Evolutionary conservation across 2,329 filamentous ascomycete species (phyloP), one percentile per base, ranked within the genome.

Genomic region (Chaetomium sp.): DNA sequence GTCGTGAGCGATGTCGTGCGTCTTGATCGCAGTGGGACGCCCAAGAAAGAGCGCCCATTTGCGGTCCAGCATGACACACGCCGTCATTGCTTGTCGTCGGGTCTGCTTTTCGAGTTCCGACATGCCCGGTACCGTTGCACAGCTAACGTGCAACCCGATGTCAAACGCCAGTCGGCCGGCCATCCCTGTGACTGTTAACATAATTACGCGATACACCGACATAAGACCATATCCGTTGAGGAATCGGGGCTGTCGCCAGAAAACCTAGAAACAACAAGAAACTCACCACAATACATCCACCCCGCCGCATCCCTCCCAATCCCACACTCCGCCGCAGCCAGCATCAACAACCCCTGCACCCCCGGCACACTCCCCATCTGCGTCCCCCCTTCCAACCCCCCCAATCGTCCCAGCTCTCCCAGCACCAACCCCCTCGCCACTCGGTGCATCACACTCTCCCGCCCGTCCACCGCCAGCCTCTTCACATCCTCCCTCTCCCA

Each of bases 1-100:
- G 57, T 79, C 74, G 56, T 76, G 72, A 56, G 73, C 74, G 7
- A 80, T 70, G 56, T 80, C 78, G 47, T 77, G 70, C 49, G 69
- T 73, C 64, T 80, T 80, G 68, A 81, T 80, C 51, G 75, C 74
- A 1, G 78, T 75, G 1, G 79, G 78, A 9, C 79, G 70, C 8
- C 78, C 78, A 6, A 81, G 69, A 61, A 79, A 78, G n/a, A 81
- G 66, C 0, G 78, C 75, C 77, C 77, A 80, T 59, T 79, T 77
- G 62, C 76, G 75, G 67, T 81, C 78, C 55, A 78, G 78, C 56
- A 79, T 73, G 6, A 79, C 72, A 55, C 76, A 79, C 1, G 78
- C 77, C 59, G 74, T 71, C 63, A 80, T 74, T 10, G 73, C 75
- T 72, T 78, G 78, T 48, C 76, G 77, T 5, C 78, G 70, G 49